phyloP scores from a whole-genome alignment of 257 asterid species.

The Nicotiana noctiflora region DNA sequence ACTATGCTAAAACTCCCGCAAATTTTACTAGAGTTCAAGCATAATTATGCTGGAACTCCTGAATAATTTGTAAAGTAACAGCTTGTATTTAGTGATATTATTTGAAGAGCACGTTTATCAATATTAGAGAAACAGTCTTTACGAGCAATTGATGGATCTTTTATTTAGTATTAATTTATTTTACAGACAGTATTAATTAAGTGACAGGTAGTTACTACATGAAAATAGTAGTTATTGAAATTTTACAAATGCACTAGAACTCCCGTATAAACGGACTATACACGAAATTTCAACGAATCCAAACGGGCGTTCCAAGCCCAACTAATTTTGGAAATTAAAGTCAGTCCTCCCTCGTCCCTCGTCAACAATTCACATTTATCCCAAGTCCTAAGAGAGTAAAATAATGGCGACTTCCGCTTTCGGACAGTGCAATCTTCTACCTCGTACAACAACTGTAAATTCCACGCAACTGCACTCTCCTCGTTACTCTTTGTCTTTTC shows the following conservation, averaged over 20 bases:
- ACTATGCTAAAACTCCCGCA: too few species aligned
- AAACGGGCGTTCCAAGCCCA: background rate
- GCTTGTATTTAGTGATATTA: too few species aligned
- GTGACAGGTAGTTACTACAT: conserved; percentile 2
- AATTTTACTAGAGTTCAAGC: too few species aligned
- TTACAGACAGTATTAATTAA: background rate
- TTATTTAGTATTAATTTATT: too few species aligned
- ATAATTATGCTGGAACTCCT: too few species aligned
- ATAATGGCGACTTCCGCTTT: conserved; percentile 18
- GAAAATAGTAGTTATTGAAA: conserved; percentile 9
- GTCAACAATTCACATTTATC: background rate
- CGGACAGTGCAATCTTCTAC: background rate
- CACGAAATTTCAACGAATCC: too few species aligned
- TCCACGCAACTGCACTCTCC: background rate
- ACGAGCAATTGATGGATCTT: background rate
- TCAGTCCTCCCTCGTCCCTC: too few species aligned
- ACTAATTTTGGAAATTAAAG: too few species aligned
- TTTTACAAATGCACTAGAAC: too few species aligned
- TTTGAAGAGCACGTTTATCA: too few species aligned
- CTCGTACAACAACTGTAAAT: background rate
- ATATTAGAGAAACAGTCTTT: background rate
- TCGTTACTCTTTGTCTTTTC: background rate
- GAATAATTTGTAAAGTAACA: too few species aligned
- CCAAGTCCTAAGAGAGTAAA: background rate
- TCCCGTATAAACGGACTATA: too few species aligned